Evolutionary conservation across 257 asterid genomes (phyloP).

Genomic region (Jasminum sambac): DNA sequence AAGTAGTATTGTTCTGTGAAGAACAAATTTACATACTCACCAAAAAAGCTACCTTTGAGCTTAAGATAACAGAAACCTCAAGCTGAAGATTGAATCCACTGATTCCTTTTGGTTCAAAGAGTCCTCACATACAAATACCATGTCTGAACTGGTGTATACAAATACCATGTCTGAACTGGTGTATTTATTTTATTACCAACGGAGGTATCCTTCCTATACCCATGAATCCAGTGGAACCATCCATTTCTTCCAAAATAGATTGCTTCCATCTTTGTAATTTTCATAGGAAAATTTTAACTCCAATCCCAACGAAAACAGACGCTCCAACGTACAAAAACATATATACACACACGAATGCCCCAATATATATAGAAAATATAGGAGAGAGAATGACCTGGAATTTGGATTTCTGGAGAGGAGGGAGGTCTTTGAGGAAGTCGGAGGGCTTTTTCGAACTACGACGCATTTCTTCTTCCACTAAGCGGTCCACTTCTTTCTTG

Average conservation of each 20-base stretch:
- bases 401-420: slow-evolving; percentile 62
- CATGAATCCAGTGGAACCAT: background rate
- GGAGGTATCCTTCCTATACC: background rate
- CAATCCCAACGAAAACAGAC: background rate
- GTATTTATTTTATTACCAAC: background rate
- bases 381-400: slow-evolving; percentile 52
- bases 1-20: background rate
- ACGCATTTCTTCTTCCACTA: slow-evolving; percentile 93
- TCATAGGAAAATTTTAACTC: background rate
- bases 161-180: no score
- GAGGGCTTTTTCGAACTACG: slow-evolving; percentile 87
- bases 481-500: slow-evolving; percentile 83
- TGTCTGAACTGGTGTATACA: background rate
- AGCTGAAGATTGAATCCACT: slow-evolving; percentile 16
- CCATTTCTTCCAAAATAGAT: background rate
- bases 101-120: background rate
- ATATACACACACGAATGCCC: background rate
- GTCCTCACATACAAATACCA: background rate
- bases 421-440: slow-evolving; percentile 88
- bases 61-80: background rate
- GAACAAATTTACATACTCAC: background rate
- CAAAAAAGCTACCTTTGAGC: background rate
- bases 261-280: background rate
- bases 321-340: background rate
- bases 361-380: background rate